Evolutionary conservation across 495 filamentous ascomycete genomes (phyloP).

Genomic region (Penicillium canescens): DNA sequence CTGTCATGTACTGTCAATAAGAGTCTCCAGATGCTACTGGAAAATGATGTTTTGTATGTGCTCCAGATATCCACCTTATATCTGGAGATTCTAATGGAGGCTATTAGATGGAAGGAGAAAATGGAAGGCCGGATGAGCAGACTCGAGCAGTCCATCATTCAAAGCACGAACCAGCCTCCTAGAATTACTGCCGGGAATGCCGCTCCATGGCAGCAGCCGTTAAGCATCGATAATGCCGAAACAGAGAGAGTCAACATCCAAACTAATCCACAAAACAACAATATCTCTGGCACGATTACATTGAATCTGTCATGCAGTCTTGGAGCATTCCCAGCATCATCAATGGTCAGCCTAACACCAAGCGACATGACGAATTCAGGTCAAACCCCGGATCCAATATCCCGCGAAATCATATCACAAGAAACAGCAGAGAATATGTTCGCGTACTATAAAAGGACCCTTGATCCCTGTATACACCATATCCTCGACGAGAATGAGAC

Average conservation of each 20-base stretch:
- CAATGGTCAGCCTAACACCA: conserved; percentile 4
- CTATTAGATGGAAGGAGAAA: conserved; percentile 6
- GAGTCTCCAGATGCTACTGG: conserved; percentile 13
- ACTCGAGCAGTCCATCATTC: conserved; percentile 2
- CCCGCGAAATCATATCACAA: not conserved
- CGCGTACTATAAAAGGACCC: not conserved
- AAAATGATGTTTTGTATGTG: conserved; percentile 12
- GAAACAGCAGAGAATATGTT: not conserved
- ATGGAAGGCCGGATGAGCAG: conserved; percentile 6
- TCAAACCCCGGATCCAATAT: not conserved
- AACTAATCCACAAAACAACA: not conserved
- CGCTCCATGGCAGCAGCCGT: too few species aligned
- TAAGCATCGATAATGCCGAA: too few species aligned
- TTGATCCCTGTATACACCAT: conserved; percentile 1
- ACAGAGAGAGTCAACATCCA: too few species aligned
- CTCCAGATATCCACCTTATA: not conserved
- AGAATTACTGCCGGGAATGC: not conserved
- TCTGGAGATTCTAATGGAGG: too few species aligned
- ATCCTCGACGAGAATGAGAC: not conserved
- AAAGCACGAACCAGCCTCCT: not conserved
- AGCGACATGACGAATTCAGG: not conserved
- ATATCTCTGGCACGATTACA: not conserved
- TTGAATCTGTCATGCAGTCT: conserved; percentile 7
- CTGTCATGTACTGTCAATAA: conserved; percentile 12
- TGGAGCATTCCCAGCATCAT: conserved; percentile 6